Conservation (phyloP, 805 yeast species). For the Sungouiozyma ichnusensis region DNA sequence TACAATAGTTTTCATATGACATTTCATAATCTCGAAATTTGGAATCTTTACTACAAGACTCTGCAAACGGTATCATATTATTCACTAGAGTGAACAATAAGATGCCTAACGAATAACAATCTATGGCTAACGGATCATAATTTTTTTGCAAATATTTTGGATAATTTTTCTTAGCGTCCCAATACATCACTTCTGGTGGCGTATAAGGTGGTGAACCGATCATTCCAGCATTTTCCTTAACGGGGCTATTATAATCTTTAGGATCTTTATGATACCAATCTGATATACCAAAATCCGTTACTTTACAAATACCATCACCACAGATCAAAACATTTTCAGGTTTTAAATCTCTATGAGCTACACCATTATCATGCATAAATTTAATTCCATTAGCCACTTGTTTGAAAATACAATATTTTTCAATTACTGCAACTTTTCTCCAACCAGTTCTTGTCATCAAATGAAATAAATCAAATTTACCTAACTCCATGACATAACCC, state of each 20-base stretch:
- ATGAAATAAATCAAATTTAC: constrained; percentile 55
- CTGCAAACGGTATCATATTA: constrained; percentile 49
- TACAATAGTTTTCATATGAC: constrained; percentile 33
- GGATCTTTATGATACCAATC: constrained; percentile 49
- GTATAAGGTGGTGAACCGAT: constrained; percentile 78
- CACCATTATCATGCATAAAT: constrained; percentile 52
- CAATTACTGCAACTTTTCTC: constrained; percentile 40
- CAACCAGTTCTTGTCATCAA: constrained; percentile 48
- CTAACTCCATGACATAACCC: constrained; percentile 64
- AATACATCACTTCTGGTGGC: constrained; percentile 63
- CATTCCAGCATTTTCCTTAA: constrained; percentile 33
- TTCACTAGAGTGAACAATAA: constrained; percentile 49
- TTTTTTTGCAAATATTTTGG: constrained; percentile 27
- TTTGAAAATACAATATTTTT: constrained; percentile 57
- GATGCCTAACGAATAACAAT: constrained; percentile 66
- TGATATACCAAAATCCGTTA: constrained; percentile 72
- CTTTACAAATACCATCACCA: constrained; percentile 48
- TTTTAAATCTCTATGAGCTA: constrained; percentile 65
- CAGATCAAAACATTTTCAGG: constrained; percentile 64
- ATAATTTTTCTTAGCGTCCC: constrained; percentile 24
- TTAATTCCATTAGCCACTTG: constrained; percentile 54
- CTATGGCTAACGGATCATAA: constrained; percentile 60
- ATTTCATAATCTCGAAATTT: constrained; percentile 47
- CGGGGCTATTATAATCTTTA: constrained; percentile 36
- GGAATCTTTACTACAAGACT: constrained; percentile 37